These are phyloP conservation scores for Yamadazyma pseudoaaseri DNA, from an alignment of 1,139 yeast species.

Conservation along the genomic window DNA sequence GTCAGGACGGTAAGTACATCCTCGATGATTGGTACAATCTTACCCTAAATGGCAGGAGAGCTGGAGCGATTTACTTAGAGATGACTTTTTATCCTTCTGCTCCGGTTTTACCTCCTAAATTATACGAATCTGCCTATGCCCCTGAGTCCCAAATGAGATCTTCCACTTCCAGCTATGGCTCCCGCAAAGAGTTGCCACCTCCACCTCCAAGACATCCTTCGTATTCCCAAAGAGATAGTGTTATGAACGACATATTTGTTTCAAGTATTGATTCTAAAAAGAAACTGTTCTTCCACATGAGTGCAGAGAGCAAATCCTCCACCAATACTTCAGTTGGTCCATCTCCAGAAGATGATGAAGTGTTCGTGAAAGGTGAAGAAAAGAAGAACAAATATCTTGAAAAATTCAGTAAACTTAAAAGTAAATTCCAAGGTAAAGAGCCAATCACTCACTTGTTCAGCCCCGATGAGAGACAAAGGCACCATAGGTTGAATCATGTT, in stretches of 20 bases:
- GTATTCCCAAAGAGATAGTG: constrained; percentile 13
- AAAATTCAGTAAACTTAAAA: constrained; percentile 32
- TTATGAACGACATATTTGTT: constrained; percentile 30
- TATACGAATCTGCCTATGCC: constrained; percentile 17
- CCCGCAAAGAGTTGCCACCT: constrained; percentile 10
- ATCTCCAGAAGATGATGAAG: constrained; percentile 8
- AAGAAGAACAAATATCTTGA: constrained; percentile 21
- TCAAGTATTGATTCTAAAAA: constrained; percentile 10
- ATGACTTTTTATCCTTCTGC: constrained; percentile 84
- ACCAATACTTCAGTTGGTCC: constrained; percentile 3
- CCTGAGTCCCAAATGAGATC: neutral
- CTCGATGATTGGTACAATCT: constrained; percentile 81
- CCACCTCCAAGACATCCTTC: constrained; percentile 16
- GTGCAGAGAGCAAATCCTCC: constrained; percentile 1
- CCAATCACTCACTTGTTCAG: constrained; percentile 24
- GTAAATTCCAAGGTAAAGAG: constrained; percentile 36
- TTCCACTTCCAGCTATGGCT: constrained; percentile 3
- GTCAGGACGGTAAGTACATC: constrained; percentile 67
- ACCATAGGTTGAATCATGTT: constrained; percentile 7
- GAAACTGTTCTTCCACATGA: constrained; percentile 10
- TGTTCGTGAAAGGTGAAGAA: constrained; percentile 7
- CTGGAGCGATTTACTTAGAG: constrained; percentile 87
- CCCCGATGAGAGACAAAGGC: constrained; percentile 9
- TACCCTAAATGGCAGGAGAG: constrained; percentile 65
- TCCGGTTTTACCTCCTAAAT: constrained; percentile 47